phyloP scores from a whole-genome alignment of 2,329 filamentous ascomycete species.

The Diaporthe amygdali region DNA sequence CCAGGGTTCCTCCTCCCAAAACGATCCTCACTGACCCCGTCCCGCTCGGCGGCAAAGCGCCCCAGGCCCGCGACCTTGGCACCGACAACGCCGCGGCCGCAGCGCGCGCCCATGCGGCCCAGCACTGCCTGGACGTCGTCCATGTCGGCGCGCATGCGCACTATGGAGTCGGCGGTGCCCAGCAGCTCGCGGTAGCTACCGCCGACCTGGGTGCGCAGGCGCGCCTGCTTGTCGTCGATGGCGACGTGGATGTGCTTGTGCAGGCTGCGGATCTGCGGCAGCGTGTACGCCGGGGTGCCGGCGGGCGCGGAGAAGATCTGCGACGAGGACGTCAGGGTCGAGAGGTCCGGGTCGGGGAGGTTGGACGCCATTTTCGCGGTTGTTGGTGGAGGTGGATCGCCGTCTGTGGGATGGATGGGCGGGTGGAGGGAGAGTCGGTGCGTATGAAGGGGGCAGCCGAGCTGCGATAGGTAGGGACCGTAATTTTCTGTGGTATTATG shows the following conservation, averaged over 20 bases:
- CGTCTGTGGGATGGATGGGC: background rate
- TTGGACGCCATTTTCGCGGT: constrained; percentile 41
- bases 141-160: constrained; percentile 84
- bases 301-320: constrained; percentile 55
- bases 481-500: background rate
- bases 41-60: constrained; percentile 44
- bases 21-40: constrained; percentile 32
- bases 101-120: constrained; percentile 74
- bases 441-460: background rate
- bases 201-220: constrained; percentile 68
- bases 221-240: constrained; percentile 66
- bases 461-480: background rate
- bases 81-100: constrained; percentile 74
- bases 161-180: constrained; percentile 91
- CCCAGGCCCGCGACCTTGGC: constrained; percentile 66
- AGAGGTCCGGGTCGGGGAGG: constrained; percentile 52
- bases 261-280: constrained; percentile 68
- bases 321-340: constrained; percentile 53
- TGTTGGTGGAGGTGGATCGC: background rate
- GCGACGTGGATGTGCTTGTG: constrained; percentile 64
- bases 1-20: constrained; percentile 33
- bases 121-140: constrained; percentile 74
- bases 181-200: constrained; percentile 85
- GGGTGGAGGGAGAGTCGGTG: background rate
- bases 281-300: constrained; percentile 52